phyloP scores from a whole-genome alignment of 2,329 filamentous ascomycete genomes.

The Microdochium trichocladiopsis region DNA sequence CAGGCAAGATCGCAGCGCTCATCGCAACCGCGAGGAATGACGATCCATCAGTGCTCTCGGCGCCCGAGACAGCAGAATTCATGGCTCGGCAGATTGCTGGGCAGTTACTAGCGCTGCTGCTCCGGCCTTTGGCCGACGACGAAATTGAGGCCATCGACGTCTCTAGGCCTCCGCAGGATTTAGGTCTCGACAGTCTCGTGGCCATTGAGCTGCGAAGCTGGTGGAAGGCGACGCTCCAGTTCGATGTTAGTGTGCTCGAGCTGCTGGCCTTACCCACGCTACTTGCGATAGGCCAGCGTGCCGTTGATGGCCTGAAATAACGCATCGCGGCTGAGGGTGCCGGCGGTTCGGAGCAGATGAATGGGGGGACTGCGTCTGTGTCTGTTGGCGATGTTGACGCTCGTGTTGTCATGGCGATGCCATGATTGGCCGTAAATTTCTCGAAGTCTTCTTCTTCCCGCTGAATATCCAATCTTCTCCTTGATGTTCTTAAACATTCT shows the following conservation, averaged over 20 bases:
- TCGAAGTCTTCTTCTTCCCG: too few species aligned
- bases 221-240: not conserved
- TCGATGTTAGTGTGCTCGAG: not conserved
- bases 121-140: not conserved
- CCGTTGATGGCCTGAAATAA: not conserved
- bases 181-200: not conserved
- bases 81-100: not conserved
- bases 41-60: not conserved
- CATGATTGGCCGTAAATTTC: too few species aligned
- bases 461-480: too few species aligned
- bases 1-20: not conserved
- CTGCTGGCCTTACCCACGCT: not conserved
- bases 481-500: too few species aligned
- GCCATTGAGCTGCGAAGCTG: not conserved
- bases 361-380: too few species aligned
- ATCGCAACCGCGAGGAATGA: not conserved
- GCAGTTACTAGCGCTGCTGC: not conserved
- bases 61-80: not conserved
- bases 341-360: too few species aligned
- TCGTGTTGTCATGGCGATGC: too few species aligned
- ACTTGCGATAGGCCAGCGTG: not conserved
- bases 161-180: not conserved
- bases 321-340: constrained; percentile 1
- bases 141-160: not conserved
- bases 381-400: too few species aligned